A percentile compares a stretch with the other conserved stretches of the same genome.
These are phyloP conservation scores for Solanum neorickii DNA, from an alignment of 257 asterid genomes.

Conservation along the genomic window DNA sequence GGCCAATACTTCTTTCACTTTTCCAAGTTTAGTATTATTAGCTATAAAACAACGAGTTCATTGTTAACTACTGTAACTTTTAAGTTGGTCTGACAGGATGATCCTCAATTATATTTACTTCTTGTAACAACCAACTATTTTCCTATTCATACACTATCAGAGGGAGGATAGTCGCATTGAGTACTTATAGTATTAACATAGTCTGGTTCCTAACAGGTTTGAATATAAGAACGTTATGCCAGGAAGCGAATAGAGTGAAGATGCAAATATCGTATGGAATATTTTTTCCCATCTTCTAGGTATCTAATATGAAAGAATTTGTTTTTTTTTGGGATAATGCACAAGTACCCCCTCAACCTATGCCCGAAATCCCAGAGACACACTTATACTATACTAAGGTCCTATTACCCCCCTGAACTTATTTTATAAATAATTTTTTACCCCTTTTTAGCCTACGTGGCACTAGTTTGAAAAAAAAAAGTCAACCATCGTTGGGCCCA, in stretches of 20 bases:
- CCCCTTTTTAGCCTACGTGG: too few species aligned
- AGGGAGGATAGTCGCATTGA: background rate
- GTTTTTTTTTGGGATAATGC: background rate
- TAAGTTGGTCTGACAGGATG: background rate
- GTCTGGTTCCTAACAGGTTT: background rate
- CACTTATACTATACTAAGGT: too few species aligned
- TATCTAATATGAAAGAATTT: background rate
- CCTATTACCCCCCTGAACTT: too few species aligned
- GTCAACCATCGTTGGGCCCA: too few species aligned
- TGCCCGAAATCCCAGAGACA: too few species aligned
- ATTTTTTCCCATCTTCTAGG: background rate
- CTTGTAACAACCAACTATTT: background rate
- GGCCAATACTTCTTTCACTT: background rate
- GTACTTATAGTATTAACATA: background rate
- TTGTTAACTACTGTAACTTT: background rate
- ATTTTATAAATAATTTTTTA: too few species aligned
- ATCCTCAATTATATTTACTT: background rate
- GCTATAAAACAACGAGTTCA: background rate
- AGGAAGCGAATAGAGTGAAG: background rate
- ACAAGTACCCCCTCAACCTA: too few species aligned
- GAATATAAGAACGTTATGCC: background rate
- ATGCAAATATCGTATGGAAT: background rate
- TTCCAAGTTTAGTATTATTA: background rate
- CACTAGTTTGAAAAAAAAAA: too few species aligned
- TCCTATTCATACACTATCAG: background rate